Evolutionary conservation across 225 moss, liverwort and hornwort species (phyloP).

Genomic region (Ulota crispa): DNA sequence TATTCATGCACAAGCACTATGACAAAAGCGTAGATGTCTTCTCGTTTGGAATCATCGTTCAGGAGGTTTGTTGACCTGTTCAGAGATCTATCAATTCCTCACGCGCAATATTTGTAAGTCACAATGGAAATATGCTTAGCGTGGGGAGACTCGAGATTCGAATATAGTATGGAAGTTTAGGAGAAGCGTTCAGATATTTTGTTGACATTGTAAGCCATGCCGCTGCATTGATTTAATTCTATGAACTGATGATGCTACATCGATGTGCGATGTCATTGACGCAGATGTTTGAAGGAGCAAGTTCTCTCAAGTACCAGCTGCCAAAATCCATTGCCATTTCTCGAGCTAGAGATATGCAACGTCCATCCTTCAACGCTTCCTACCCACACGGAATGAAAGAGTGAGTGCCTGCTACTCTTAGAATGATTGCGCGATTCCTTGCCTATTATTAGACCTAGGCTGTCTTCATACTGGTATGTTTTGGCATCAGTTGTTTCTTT

Average conservation of each 20-base stretch:
- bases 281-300: slow-evolving; percentile 83
- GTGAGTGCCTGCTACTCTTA: slow-evolving; percentile 38
- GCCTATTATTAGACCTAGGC: background rate
- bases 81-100: slow-evolving; percentile 1
- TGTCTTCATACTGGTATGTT: background rate
- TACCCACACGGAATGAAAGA: slow-evolving; percentile 74
- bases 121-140: background rate
- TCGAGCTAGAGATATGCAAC: slow-evolving; percentile 42
- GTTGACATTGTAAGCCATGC: background rate
- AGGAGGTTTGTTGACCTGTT: slow-evolving; percentile 56
- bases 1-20: slow-evolving; percentile 59
- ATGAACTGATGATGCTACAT: background rate
- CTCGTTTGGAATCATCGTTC: slow-evolving; percentile 83
- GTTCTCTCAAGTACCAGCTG: slow-evolving; percentile 39
- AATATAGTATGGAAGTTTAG: background rate
- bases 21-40: slow-evolving; percentile 87
- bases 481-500: background rate
- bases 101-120: background rate
- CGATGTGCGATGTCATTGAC: background rate
- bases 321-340: slow-evolving; percentile 56
- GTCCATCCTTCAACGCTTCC: slow-evolving; percentile 59
- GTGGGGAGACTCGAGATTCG: background rate
- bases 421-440: background rate
- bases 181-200: background rate
- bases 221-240: background rate